phyloP scores from a whole-genome alignment of 192 early-diverging fungal genomes.

The Umbelopsis sp. region DNA sequence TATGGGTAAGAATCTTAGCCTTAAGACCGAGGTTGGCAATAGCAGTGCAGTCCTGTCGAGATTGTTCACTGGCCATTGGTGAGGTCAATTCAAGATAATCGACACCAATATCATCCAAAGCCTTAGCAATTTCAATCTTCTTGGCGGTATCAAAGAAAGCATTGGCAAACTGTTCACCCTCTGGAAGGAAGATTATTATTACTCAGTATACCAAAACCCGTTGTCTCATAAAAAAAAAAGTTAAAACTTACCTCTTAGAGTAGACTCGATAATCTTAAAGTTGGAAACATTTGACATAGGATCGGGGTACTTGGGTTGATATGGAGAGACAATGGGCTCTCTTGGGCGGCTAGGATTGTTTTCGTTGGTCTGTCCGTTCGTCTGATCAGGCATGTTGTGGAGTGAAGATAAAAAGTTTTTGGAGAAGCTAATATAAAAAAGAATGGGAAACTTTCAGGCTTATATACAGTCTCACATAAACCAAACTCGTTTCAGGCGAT shows the following conservation, averaged over 20 bases:
- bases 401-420: not conserved
- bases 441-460: not conserved
- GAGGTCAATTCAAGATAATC: slow-evolving; percentile 98
- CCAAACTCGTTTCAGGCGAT: slow-evolving; percentile 19
- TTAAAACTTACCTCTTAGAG: slow-evolving; percentile 75
- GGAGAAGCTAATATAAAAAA: slow-evolving; percentile 1
- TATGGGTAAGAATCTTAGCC: slow-evolving; percentile 96
- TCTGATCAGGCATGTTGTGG: slow-evolving; percentile 11
- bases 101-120: slow-evolving; percentile 97
- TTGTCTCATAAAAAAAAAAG: not conserved
- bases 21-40: slow-evolving; percentile 93
- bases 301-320: slow-evolving; percentile 59
- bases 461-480: slow-evolving; percentile 9
- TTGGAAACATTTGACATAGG: slow-evolving; percentile 83
- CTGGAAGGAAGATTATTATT: slow-evolving; percentile 36
- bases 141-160: slow-evolving; percentile 97
- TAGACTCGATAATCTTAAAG: slow-evolving; percentile 97
- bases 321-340: slow-evolving; percentile 41
- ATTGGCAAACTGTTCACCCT: slow-evolving; percentile 99
- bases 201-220: not conserved
- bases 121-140: slow-evolving; percentile 98
- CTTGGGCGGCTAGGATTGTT: slow-evolving; percentile 4
- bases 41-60: slow-evolving; percentile 86
- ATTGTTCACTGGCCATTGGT: slow-evolving; percentile 96
- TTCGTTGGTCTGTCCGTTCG: slow-evolving; percentile 3